Evolutionary conservation across 1,139 yeast species (phyloP).

Genomic region (Diutina rugosa): DNA sequence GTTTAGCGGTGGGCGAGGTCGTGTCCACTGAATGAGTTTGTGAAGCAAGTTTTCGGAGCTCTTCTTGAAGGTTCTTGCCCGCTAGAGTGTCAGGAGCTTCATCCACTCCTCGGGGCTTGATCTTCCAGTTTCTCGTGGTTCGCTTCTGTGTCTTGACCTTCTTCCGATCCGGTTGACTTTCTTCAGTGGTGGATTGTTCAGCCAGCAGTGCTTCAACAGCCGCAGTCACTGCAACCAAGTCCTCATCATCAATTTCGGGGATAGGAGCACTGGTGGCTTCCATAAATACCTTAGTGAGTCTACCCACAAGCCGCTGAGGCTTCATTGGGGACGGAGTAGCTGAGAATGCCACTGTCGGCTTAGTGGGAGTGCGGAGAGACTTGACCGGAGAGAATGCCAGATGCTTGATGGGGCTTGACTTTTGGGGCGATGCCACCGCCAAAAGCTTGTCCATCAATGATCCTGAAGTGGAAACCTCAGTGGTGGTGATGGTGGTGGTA

Average conservation of each 20-base stretch:
- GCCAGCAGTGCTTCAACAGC: slow-evolving; percentile 6
- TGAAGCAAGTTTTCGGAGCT: slow-evolving; percentile 16
- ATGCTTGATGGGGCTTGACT: slow-evolving; percentile 6
- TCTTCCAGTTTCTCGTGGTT: slow-evolving; percentile 47
- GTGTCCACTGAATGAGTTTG: neutral
- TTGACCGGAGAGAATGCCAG: slow-evolving; percentile 4
- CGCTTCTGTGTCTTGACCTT: slow-evolving; percentile 43
- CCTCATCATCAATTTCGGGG: slow-evolving; percentile 9
- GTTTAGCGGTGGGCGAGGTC: slow-evolving; percentile 3
- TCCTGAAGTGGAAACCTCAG: slow-evolving; percentile 3
- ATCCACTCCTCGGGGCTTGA: slow-evolving; percentile 27
- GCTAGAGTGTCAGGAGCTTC: slow-evolving; percentile 16
- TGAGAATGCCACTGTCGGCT: slow-evolving; percentile 13
- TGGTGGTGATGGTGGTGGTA: slow-evolving; percentile 4
- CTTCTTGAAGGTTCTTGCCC: slow-evolving; percentile 27
- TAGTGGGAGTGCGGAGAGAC: slow-evolving; percentile 3
- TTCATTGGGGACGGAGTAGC: slow-evolving; percentile 36
- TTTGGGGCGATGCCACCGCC: neutral
- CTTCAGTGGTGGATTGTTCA: slow-evolving; percentile 5
- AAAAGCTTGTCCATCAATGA: neutral
- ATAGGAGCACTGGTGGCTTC: slow-evolving; percentile 17
- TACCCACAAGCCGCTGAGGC: slow-evolving; percentile 20
- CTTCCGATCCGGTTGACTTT: slow-evolving; percentile 12
- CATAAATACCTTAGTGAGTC: slow-evolving; percentile 15
- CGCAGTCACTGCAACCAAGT: slow-evolving; percentile 5